phyloP scores from a whole-genome alignment of 2,329 filamentous ascomycete genomes.

The Verticillium nonalfalfae region DNA sequence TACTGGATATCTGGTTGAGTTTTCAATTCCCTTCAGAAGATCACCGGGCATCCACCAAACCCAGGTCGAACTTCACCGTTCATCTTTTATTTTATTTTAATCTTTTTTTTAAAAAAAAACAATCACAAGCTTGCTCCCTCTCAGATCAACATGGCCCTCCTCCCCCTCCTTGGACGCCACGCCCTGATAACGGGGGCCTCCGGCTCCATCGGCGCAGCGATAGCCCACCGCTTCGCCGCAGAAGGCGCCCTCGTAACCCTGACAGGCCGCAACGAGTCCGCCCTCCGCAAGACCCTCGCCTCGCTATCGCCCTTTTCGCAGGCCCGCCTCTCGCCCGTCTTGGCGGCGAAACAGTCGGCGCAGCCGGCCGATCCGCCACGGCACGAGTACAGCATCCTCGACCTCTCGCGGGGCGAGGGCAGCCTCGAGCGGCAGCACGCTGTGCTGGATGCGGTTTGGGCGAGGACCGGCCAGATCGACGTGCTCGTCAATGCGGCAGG shows the following conservation, averaged over 20 bases:
- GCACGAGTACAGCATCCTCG: constrained; percentile 11
- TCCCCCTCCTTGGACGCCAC: constrained; percentile 33
- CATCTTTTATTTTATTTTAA: no score
- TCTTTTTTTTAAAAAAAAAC: no score
- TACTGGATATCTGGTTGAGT: no score
- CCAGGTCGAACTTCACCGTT: neutral
- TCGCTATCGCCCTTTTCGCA: constrained; percentile 16
- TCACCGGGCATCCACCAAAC: no score
- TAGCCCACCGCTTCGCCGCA: constrained; percentile 58
- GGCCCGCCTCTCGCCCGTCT: constrained; percentile 12
- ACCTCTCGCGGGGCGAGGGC: constrained; percentile 4
- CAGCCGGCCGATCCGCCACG: neutral
- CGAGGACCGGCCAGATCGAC: constrained; percentile 25
- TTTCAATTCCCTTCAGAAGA: no score
- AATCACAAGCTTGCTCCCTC: neutral
- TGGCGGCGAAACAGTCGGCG: constrained; percentile 3
- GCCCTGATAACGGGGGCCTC: constrained; percentile 64
- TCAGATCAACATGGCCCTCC: constrained; percentile 4
- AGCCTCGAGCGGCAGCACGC: constrained; percentile 6
- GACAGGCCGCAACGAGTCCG: constrained; percentile 47
- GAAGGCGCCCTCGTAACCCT: constrained; percentile 56
- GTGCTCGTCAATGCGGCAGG: constrained; percentile 79
- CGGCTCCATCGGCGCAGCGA: constrained; percentile 62
- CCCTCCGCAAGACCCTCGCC: constrained; percentile 34
- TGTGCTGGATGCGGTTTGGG: constrained; percentile 10